Evolutionary conservation across 352 stramenopile genomes (phyloP).

Genomic region (Pythium folliculosum): DNA sequence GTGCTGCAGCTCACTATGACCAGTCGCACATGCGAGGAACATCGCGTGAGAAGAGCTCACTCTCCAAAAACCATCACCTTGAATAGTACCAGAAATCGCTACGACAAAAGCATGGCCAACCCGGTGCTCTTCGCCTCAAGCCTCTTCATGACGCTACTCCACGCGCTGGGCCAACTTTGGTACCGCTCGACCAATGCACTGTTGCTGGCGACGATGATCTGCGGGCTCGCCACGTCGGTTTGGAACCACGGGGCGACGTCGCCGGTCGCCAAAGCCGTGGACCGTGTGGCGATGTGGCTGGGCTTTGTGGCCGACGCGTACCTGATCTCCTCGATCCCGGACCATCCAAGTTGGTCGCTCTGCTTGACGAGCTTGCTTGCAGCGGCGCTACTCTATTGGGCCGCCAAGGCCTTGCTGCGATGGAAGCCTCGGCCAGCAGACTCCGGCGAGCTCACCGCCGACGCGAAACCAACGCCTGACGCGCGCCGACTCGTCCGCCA

Average conservation of each 20-base stretch:
- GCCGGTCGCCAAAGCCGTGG: neutral
- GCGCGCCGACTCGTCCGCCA: neutral
- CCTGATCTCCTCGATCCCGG: neutral
- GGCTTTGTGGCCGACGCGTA: neutral
- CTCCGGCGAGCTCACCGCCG: no score
- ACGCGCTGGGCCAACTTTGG: neutral
- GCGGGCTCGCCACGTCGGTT: neutral
- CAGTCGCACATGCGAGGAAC: no score
- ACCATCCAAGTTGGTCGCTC: neutral
- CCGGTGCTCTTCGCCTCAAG: slow-evolving; percentile 1
- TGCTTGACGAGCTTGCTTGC: neutral
- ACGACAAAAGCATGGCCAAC: neutral
- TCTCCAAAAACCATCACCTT: no score
- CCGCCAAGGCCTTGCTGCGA: neutral
- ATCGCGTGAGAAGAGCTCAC: no score
- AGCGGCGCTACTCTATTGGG: neutral
- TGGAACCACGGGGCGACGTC: neutral
- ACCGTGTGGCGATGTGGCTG: neutral
- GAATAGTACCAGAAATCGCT: no score
- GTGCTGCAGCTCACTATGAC: no score
- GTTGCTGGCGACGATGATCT: neutral
- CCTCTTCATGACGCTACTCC: neutral
- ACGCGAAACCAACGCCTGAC: no score
- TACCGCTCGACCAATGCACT: neutral
- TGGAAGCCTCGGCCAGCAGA: neutral